Evolutionary conservation across 768 basidiomycete genomes (phyloP), one percentile per base, ranked within the genome.

Genomic region (Russula griseocarnosa): DNA sequence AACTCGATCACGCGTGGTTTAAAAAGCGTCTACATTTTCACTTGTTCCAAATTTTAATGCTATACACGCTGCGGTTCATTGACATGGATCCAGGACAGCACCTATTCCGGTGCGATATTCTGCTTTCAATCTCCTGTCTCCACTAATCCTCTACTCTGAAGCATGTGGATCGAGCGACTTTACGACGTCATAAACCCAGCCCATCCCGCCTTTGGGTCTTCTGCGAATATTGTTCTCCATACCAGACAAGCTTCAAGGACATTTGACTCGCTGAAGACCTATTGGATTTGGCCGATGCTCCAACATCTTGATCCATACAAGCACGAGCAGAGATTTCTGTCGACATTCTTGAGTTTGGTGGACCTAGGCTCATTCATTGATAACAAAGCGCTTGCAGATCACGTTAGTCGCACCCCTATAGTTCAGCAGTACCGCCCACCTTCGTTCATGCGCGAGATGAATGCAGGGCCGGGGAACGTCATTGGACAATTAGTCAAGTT

Each of bases 281-380:
- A 44, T 30, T 68, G 61, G 67, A 56, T 66, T 30, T 66, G 65
- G 65, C 56, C 57, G 1, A 50, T 5, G 24, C 57, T 68, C 11
- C 3, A 32, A 10, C 3, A 34, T 0, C 40, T 62, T 3, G 44
- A 68, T 5, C 55, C 58, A 3, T 5, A 3, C 7, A 11, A 8
- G 22, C 4, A 58, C 18, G 14, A 42, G 13, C 32, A 36, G 36
- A 36, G 3, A 14, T 66, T 68, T 36, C n/a, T 68, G 6, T 36
- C 65, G 28, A 36, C 22, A 3, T 60, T 68, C 10, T 24, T 67
- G 26, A 66, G 59, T 18, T 62, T 55, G 24, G 47, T 60, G 20
- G 65, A 67, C 50, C 49, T 68, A 8, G 67, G 67, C n/a, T 58
- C 53, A n/a, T 62, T 61, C 32, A 52, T 68, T n/a, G 60, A 68